Conservation (phyloP, 345 rosid genomes). For the Citrus australasica region DNA sequence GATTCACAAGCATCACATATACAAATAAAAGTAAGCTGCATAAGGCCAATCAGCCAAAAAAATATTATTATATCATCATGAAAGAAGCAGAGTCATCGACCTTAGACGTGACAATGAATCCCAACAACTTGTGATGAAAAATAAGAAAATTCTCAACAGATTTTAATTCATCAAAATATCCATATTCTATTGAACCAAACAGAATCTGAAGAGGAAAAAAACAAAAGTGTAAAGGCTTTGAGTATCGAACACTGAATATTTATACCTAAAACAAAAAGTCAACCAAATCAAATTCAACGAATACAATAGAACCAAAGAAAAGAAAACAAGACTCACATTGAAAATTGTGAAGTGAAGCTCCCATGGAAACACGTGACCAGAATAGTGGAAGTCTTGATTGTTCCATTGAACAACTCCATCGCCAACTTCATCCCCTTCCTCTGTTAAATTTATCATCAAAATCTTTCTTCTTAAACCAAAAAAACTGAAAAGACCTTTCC, state of each 20-base stretch:
- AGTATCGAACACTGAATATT: not conserved
- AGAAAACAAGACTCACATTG: constrained; percentile 33
- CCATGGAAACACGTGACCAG: constrained; percentile 49
- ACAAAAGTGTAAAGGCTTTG: too few relatives aligned
- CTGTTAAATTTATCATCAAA: constrained; percentile 33
- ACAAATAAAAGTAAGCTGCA: not conserved
- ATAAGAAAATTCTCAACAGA: not conserved
- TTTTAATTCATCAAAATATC: not conserved
- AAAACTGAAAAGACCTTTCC: constrained; percentile 40
- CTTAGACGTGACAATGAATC: not conserved
- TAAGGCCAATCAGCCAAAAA: not conserved
- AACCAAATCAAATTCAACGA: not conserved
- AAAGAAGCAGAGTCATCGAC: not conserved
- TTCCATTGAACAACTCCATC: constrained; percentile 59
- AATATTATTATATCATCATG: not conserved
- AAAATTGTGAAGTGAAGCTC: constrained; percentile 46
- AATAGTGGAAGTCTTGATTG: constrained; percentile 49
- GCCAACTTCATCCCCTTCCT: constrained; percentile 40
- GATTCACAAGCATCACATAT: not conserved
- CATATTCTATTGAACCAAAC: too few relatives aligned
- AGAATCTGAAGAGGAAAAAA: too few relatives aligned
- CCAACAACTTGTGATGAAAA: not conserved
- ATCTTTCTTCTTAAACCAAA: constrained; percentile 29
- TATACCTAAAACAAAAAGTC: not conserved
- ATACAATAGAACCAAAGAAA: not conserved